These are phyloP conservation scores for Aspergillus indologenus DNA, from an alignment of 495 filamentous ascomycete genomes.

Conservation along the genomic window DNA sequence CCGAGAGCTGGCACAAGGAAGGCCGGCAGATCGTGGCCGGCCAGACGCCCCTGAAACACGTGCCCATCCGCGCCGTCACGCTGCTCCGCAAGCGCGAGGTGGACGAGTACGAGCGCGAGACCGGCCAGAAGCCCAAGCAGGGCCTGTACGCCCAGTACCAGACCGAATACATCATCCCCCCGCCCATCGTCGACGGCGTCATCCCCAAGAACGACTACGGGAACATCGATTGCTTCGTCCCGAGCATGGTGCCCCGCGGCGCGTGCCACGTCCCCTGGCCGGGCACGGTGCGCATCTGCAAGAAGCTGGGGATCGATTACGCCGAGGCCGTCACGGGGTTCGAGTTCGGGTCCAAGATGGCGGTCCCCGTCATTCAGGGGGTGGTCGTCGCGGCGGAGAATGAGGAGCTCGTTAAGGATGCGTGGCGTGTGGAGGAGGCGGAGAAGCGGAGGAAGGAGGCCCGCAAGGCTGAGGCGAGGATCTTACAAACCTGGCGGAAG, in stretches of 20 bases:
- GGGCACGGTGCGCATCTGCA: constrained; percentile 75
- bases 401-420: constrained; percentile 69
- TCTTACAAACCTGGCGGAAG: constrained; percentile 78
- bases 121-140: constrained; percentile 79
- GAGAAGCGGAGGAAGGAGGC: constrained; percentile 77
- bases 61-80: constrained; percentile 88
- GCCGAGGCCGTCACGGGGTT: constrained; percentile 96
- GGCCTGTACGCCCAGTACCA: constrained; percentile 82
- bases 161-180: constrained; percentile 85
- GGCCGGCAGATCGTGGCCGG: constrained; percentile 71
- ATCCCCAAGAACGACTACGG: constrained; percentile 95
- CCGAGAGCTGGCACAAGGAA: constrained; percentile 97
- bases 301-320: constrained; percentile 78
- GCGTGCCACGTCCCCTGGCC: constrained; percentile 79
- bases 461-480: constrained; percentile 72
- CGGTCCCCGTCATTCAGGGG: constrained; percentile 85
- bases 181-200: constrained; percentile 77
- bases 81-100: constrained; percentile 85
- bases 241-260: constrained; percentile 84
- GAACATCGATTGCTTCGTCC: constrained; percentile 94
- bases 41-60: constrained; percentile 74
- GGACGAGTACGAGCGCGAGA: constrained; percentile 72
- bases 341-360: constrained; percentile 91
- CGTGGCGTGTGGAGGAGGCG: constrained; percentile 76
- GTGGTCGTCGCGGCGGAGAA: constrained; percentile 84